Base-by-base conservation (phyloP, 75 land plant species). In the Picea sitchensis region DNA sequence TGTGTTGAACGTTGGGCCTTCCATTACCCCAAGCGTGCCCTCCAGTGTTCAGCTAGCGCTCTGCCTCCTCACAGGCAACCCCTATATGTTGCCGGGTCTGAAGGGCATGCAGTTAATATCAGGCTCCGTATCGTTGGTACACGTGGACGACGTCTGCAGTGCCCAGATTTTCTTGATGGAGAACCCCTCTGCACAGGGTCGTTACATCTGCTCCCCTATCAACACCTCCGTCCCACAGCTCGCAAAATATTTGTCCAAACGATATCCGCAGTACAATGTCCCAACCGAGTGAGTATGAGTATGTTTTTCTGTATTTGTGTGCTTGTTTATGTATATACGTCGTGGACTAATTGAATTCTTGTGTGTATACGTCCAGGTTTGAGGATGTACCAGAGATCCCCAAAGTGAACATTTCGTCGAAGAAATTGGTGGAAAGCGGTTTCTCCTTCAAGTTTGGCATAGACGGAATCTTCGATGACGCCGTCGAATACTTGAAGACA, bases 121-220 rank as follows among this genome's bases (percentile, higher is more conserved):
- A 14, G 93, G 91, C 7, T 86, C 90, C 31, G 86, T 94, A 34
- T 93, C 96, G 0, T 82, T 86, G 14, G 81, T 83, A 7, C 97
- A 94, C 73, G 85, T 91, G 65, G 97, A 92, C 26, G 97, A 94
- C 67, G 90, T 91, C 1, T 88, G 93, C 64, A 76, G 80, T 12
- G 97, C 95, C 1, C 97, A 94, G 62, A 79, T 91, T 15, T 84
- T 92, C 38, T 60, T 91, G 47, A 87, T 85, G 8, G 90, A 92
- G 83, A 82, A 85, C 32, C 84, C 84, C 61, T 38, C 84, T 14
- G 93, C 95, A 12, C 76, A 86, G 7, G 97, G 97, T 0, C 88
- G 97, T 14, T 91, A 92, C 67, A 87, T 94, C 14, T 90, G 93
- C 79, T 85, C 91, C 61, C 80, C 93, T 7, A 75, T 65, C 15